phyloP scores from a whole-genome alignment of 1,139 yeast species.

The Hansenula lynferdii region DNA sequence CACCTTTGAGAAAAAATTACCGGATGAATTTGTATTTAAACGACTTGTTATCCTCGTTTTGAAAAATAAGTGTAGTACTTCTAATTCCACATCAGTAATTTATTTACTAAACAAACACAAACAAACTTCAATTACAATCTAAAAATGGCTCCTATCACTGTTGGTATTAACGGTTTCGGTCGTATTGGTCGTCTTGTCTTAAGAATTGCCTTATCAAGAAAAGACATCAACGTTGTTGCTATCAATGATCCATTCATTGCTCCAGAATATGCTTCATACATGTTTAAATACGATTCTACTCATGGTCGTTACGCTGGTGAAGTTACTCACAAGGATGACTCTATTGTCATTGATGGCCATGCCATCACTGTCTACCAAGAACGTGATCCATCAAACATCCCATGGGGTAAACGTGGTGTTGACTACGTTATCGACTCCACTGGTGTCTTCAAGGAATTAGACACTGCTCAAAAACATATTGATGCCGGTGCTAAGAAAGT shows the following conservation, averaged over 20 bases:
- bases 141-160: constrained; percentile 31
- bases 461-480: constrained; percentile 76
- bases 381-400: constrained; percentile 73
- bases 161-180: constrained; percentile 90
- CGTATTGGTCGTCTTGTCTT: constrained; percentile 82
- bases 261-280: constrained; percentile 80
- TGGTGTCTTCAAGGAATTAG: constrained; percentile 79
- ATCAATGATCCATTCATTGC: constrained; percentile 82
- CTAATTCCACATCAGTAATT: neutral
- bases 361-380: constrained; percentile 67
- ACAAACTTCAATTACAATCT: constrained; percentile 2
- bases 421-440: constrained; percentile 84
- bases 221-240: constrained; percentile 66
- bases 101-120: neutral
- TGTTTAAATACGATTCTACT: constrained; percentile 87
- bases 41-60: no score
- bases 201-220: constrained; percentile 69
- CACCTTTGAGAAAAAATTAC: no score
- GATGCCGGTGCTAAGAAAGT: constrained; percentile 90
- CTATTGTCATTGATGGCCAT: constrained; percentile 63
- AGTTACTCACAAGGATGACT: constrained; percentile 52
- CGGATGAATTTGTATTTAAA: no score
- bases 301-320: constrained; percentile 75
- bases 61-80: no score
- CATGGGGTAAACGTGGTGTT: constrained; percentile 78